phyloP scores from a whole-genome alignment of 768 basidiomycete genomes.

The Coprinopsis cinerea region DNA sequence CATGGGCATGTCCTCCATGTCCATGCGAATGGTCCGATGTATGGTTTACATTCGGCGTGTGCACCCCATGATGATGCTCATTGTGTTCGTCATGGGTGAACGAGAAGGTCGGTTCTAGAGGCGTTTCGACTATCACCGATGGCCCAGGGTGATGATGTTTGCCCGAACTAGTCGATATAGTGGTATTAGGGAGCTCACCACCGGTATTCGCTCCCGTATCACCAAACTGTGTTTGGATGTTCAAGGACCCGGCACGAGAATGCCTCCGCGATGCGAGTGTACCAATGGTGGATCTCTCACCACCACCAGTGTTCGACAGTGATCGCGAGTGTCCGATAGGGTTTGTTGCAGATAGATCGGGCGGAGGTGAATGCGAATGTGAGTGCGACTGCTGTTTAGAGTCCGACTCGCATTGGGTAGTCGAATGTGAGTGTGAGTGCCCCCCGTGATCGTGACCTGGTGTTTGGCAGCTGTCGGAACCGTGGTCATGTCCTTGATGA shows the following conservation, averaged over 20 bases:
- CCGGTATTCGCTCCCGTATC: too few relatives aligned
- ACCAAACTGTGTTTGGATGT: constrained; percentile 19
- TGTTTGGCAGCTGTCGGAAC: background rate
- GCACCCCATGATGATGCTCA: constrained; percentile 37
- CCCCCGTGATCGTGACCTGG: constrained; percentile 2
- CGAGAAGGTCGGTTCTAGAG: constrained; percentile 61
- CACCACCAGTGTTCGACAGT: background rate
- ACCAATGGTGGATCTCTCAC: background rate
- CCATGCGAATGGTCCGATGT: constrained; percentile 35
- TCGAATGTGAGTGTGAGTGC: constrained; percentile 24
- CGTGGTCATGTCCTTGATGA: constrained; percentile 16
- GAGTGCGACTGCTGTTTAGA: constrained; percentile 24
- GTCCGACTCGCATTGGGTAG: constrained; percentile 13
- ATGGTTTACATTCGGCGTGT: constrained; percentile 29
- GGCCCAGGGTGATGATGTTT: constrained; percentile 20
- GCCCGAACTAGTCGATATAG: too few relatives aligned
- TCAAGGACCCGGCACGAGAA: constrained; percentile 8
- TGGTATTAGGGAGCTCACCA: too few relatives aligned
- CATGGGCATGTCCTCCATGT: constrained; percentile 58
- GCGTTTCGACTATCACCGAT: constrained; percentile 34
- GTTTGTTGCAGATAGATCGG: background rate
- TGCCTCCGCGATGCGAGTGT: constrained; percentile 6
- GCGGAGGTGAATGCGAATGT: constrained; percentile 14
- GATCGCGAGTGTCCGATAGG: constrained; percentile 7
- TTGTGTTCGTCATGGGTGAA: constrained; percentile 49